Base-by-base conservation (phyloP, 192 early-diverging fungal genomes). In the Coemansia sp. region DNA sequence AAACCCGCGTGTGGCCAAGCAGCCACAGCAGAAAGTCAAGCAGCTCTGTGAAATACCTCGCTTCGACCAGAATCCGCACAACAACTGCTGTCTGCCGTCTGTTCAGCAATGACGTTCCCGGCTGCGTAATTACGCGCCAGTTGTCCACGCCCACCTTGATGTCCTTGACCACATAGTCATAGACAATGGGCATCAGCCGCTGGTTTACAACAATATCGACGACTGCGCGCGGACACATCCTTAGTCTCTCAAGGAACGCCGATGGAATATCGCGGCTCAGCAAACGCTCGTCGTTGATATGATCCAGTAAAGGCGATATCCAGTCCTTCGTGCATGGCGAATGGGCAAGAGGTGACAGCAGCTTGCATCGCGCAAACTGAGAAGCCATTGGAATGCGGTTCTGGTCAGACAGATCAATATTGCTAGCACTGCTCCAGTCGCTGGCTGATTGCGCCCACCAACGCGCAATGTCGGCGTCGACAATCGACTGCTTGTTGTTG, bases 111-210 rank as follows among this genome's bases (percentile, higher is more conserved):
- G 89, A 89, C 0, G 89, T 79, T 0, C 91, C 91, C 6, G 91
- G 91, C 5, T 86, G 86, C 1, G 89, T 89, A 64, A 88, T 89
- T n/a, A 88, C 88, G 40, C 86, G 81, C 91, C 91, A 92, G 65
- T 92, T 92, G 62, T 91, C 88, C 9, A 61, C 82, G 19, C 77
- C 82, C 3, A 84, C 72, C 23, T 79, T 70, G 33, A 79, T 73
- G 13, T 76, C 82, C 53, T 74, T 74, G 33, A 84, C 82, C 22
- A 80, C 71, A 61, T 67, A 84, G 56, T 71, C 71, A 46, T 67
- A 74, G 11, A 74, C 71, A 7, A 77, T 60, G 1, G 74, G 74
- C 59, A 84, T 23, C 34, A 84, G 40, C 35, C 74, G 73, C 57
- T 59, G 69, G 32, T 64, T 46, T 15, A 80, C 50, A 3, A 72